Conservation (phyloP, 2,329 filamentous ascomycete species). For the Fusarium piperis region DNA sequence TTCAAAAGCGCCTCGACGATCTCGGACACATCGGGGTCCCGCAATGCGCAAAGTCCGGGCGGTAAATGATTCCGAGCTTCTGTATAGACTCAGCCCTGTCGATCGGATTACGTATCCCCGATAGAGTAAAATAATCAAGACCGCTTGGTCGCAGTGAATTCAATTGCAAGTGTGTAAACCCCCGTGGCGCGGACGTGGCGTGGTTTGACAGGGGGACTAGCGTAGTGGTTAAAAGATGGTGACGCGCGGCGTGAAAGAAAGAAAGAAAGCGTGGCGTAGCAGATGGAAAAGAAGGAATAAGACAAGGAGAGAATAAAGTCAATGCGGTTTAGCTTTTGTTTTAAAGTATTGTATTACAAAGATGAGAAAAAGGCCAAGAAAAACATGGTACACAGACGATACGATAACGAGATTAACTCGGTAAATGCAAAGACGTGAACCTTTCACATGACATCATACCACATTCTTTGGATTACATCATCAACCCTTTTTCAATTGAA, state of each 20-base stretch:
- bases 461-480: slow-evolving; percentile 27
- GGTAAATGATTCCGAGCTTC: neutral
- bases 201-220: neutral
- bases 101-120: neutral
- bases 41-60: slow-evolving; percentile 6
- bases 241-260: neutral
- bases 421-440: neutral
- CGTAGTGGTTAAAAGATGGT: neutral
- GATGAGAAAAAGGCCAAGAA: neutral
- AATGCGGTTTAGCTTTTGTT: neutral
- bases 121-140: neutral
- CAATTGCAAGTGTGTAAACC: neutral
- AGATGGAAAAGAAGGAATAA: neutral
- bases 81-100: neutral
- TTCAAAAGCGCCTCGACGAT: neutral
- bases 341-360: neutral
- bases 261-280: neutral
- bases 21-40: slow-evolving; percentile 4
- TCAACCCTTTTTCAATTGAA: neutral
- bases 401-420: neutral
- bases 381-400: neutral
- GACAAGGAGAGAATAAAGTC: neutral
- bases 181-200: neutral
- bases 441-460: slow-evolving; percentile 2
- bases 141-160: neutral